Conservation (phyloP, 768 basidiomycete species). For the Gymnopilus dilepis region DNA sequence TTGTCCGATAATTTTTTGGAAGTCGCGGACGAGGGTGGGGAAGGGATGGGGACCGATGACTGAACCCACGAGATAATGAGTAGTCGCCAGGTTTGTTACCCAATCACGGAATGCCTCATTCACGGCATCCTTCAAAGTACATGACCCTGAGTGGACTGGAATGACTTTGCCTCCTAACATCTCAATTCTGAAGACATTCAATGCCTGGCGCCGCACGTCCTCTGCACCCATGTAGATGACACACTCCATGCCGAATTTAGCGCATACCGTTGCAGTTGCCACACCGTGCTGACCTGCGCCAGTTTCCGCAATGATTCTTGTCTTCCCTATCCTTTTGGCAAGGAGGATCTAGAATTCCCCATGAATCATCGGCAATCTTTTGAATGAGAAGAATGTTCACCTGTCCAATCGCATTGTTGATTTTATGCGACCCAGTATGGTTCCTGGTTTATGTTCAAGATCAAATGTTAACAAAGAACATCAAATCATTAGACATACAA, state of each 20-base stretch:
- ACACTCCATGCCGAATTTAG: slow-evolving; percentile 94
- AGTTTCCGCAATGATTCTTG: slow-evolving; percentile 96
- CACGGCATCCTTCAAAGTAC: slow-evolving; percentile 96
- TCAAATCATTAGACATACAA: slow-evolving; percentile 52
- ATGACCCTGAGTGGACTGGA: slow-evolving; percentile 91
- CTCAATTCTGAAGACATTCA: slow-evolving; percentile 97
- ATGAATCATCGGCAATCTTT: background rate
- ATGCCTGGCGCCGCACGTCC: slow-evolving; percentile 92
- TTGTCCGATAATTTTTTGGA: slow-evolving; percentile 92
- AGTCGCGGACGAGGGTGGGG: slow-evolving; percentile 98
- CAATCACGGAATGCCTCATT: slow-evolving; percentile 99
- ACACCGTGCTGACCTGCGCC: slow-evolving; percentile 99
- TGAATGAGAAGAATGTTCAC: slow-evolving; percentile 39
- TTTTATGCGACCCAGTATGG: slow-evolving; percentile 99
- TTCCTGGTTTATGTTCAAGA: slow-evolving; percentile 58
- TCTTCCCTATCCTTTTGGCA: slow-evolving; percentile 94
- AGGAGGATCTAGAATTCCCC: slow-evolving; percentile 74
- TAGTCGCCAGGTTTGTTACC: slow-evolving; percentile 94
- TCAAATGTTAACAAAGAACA: background rate
- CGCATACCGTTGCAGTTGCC: slow-evolving; percentile 97
- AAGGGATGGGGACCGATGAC: slow-evolving; percentile 98
- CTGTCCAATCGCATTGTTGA: slow-evolving; percentile 98
- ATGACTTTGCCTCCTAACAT: slow-evolving; percentile 98
- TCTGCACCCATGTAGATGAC: slow-evolving; percentile 98
- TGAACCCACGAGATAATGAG: slow-evolving; percentile 97